Evolutionary conservation across 2,329 filamentous ascomycete genomes (phyloP).

Genomic region (Sclerotinia subarctica): DNA sequence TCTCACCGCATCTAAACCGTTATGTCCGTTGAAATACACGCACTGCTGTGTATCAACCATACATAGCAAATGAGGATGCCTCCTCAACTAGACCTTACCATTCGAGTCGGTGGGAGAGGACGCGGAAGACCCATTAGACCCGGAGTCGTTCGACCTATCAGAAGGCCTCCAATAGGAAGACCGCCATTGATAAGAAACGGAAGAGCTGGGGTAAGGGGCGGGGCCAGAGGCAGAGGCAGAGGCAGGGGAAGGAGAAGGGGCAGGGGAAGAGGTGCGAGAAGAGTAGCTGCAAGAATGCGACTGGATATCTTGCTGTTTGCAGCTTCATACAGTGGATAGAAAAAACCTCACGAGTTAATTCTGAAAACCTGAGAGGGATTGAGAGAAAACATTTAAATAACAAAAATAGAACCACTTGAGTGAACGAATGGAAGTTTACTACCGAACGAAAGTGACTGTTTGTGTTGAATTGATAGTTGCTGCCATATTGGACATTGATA

Average conservation of each 20-base stretch:
- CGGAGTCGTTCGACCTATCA: not conserved
- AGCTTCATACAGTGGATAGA: conserved; percentile 12
- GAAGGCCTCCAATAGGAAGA: conserved; percentile 8
- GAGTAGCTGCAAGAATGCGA: not conserved
- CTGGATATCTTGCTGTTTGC: not conserved
- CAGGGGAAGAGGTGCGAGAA: not conserved
- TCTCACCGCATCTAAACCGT: not conserved
- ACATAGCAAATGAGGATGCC: not conserved
- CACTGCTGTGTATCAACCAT: not conserved
- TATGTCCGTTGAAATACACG: not conserved
- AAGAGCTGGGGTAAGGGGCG: not conserved
- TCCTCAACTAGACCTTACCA: conserved; percentile 1
- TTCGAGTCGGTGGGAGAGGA: not conserved
- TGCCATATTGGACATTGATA: not conserved
- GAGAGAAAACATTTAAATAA: not conserved
- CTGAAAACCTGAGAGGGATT: not conserved
- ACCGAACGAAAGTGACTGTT: not conserved
- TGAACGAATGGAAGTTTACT: not conserved
- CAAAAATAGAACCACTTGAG: not conserved
- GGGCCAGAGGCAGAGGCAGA: not conserved
- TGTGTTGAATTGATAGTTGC: not conserved
- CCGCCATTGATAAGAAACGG: not conserved
- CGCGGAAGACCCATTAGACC: conserved; percentile 1
- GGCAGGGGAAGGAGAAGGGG: not conserved
- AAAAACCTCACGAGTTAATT: not conserved